Percentiles rank a stretch among this genome's conserved stretches.
Evolutionary conservation across 257 asterid genomes (phyloP).

Genomic region (Solanum okadae): DNA sequence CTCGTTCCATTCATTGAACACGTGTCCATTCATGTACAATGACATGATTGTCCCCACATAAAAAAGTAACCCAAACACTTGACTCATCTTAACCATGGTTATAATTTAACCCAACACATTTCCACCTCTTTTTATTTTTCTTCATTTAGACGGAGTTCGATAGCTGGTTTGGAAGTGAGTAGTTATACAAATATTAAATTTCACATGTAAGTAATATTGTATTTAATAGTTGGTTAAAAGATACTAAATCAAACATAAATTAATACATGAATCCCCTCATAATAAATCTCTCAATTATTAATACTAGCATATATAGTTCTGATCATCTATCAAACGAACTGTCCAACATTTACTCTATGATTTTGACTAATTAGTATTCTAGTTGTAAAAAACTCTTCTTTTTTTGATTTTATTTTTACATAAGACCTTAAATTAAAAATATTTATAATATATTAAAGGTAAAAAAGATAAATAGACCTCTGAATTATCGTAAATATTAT

Average conservation of each 20-base stretch:
- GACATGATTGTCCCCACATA: not conserved
- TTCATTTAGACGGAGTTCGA: rapidly evolving
- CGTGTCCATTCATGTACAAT: not conserved
- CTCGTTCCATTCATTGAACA: not conserved
- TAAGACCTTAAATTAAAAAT: too few species aligned
- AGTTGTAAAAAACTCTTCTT: not conserved
- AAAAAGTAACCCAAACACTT: not conserved
- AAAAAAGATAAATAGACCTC: too few species aligned
- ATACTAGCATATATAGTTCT: too few species aligned
- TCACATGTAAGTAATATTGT: too few species aligned
- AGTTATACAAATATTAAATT: too few species aligned
- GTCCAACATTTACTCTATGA: not conserved
- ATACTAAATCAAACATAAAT: not conserved
- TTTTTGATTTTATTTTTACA: too few species aligned
- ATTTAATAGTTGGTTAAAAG: not conserved
- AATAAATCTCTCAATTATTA: too few species aligned
- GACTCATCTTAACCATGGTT: not conserved
- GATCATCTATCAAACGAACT: not conserved
- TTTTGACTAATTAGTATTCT: not conserved
- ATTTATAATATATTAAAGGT: too few species aligned
- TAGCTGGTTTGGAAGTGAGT: too few species aligned
- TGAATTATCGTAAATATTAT: too few species aligned
- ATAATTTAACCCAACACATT: not conserved
- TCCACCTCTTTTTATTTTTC: not conserved
- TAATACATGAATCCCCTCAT: too few species aligned